phyloP scores from a whole-genome alignment of 495 filamentous ascomycete genomes.

The Delitschia confertaspora region DNA sequence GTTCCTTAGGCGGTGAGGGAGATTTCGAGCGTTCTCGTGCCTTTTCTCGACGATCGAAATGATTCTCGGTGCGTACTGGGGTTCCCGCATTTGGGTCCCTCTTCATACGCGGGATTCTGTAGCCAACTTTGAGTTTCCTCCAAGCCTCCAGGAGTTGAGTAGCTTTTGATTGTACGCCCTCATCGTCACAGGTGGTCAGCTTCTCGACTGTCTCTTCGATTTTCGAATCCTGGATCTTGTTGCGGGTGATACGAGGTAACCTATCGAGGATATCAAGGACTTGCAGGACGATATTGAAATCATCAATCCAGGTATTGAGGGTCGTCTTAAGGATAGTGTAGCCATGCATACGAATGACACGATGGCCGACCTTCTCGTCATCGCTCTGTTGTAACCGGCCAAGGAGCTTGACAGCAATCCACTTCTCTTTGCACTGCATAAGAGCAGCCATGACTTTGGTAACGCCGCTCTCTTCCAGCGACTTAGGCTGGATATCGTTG shows the following conservation, averaged over 20 bases:
- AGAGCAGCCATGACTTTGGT: constrained; percentile 98
- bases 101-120: constrained; percentile 82
- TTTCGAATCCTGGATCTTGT: constrained; percentile 95
- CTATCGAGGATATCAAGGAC: constrained; percentile 82
- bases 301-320: constrained; percentile 74
- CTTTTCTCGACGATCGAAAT: constrained; percentile 47
- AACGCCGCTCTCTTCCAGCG: constrained; percentile 77
- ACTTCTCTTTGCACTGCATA: constrained; percentile 98
- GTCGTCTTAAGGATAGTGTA: constrained; percentile 89
- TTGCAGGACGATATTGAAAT: constrained; percentile 79
- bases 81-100: constrained; percentile 46
- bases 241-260: constrained; percentile 84
- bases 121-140: constrained; percentile 84
- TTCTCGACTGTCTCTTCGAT: constrained; percentile 77
- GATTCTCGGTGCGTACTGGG: constrained; percentile 54
- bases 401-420: constrained; percentile 95
- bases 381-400: constrained; percentile 81
- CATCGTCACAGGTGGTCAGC: constrained; percentile 59
- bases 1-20: constrained; percentile 38
- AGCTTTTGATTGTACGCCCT: constrained; percentile 64
- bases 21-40: constrained; percentile 41
- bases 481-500: constrained; percentile 76
- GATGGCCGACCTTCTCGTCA: constrained; percentile 78
- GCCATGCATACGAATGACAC: constrained; percentile 91
- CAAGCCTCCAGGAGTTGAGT: constrained; percentile 68